These are phyloP conservation scores for Phytophthora tubulina DNA, from an alignment of 352 stramenopile species.

Conservation along the genomic window DNA sequence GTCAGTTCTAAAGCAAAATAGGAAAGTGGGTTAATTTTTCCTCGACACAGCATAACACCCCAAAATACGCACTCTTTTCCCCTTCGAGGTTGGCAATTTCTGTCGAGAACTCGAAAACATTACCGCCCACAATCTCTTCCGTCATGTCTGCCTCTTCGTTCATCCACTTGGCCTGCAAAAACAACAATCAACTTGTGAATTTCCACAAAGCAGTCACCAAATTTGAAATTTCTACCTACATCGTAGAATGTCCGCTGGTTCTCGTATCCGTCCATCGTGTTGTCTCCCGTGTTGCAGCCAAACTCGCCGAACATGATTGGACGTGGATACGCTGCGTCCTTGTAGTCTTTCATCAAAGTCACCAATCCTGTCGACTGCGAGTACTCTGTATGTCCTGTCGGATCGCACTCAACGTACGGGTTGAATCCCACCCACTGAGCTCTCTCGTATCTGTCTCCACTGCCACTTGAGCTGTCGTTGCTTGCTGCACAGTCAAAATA, in stretches of 20 bases:
- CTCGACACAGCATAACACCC: too few species aligned
- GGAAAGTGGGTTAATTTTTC: neutral
- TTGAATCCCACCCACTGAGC: slow-evolving; percentile 72
- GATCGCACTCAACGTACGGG: slow-evolving; percentile 78
- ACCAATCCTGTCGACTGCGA: slow-evolving; percentile 58
- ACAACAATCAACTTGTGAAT: slow-evolving; percentile 2
- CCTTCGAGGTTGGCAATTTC: slow-evolving; percentile 72
- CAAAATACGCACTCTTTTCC: slow-evolving; percentile 41
- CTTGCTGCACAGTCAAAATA: slow-evolving; percentile 78
- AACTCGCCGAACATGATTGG: slow-evolving; percentile 82
- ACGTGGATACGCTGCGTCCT: slow-evolving; percentile 50
- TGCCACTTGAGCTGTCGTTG: slow-evolving; percentile 38
- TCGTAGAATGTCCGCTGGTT: slow-evolving; percentile 77
- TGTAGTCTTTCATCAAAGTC: slow-evolving; percentile 70
- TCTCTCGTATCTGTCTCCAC: slow-evolving; percentile 39
- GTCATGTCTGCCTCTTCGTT: slow-evolving; percentile 84
- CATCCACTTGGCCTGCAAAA: slow-evolving; percentile 82
- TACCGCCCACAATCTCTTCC: slow-evolving; percentile 75
- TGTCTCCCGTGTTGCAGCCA: slow-evolving; percentile 67
- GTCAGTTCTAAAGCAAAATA: slow-evolving; percentile 36
- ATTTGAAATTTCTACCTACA: slow-evolving; percentile 35
- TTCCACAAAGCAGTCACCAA: neutral
- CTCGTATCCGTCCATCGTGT: slow-evolving; percentile 70
- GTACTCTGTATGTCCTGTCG: slow-evolving; percentile 54
- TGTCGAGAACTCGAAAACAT: slow-evolving; percentile 84